phyloP scores from a whole-genome alignment of 768 basidiomycete species.

The Hortiboletus campestris region DNA sequence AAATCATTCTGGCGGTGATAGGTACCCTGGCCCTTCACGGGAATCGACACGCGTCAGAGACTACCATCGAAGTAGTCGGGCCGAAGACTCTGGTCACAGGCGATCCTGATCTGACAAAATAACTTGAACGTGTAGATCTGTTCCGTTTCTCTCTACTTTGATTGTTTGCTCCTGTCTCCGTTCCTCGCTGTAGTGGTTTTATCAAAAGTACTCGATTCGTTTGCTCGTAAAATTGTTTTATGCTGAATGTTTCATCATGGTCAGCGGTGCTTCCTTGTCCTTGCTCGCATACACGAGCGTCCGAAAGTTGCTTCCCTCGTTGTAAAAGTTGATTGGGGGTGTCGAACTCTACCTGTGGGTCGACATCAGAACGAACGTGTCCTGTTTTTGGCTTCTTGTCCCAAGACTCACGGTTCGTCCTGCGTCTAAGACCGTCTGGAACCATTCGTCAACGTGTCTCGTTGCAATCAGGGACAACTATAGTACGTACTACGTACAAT shows the following conservation, averaged over 20 bases:
- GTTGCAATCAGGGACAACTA: not conserved
- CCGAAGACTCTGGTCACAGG: constrained; percentile 31
- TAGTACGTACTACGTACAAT: constrained; percentile 2
- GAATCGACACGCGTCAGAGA: constrained; percentile 36
- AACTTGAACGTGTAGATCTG: constrained; percentile 4
- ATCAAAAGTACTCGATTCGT: constrained; percentile 9
- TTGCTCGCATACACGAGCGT: constrained; percentile 5
- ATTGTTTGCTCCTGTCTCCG: constrained; percentile 1
- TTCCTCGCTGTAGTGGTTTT: not conserved
- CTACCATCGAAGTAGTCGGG: constrained; percentile 38
- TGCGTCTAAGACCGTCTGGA: too few relatives aligned
- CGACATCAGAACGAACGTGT: not conserved
- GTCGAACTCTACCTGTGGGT: constrained; percentile 4
- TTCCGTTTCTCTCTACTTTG: not conserved
- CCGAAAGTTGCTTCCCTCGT: not conserved
- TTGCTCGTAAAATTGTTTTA: not conserved
- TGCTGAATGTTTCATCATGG: constrained; percentile 3
- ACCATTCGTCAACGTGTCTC: too few relatives aligned
- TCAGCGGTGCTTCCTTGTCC: constrained; percentile 1
- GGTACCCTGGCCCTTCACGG: constrained; percentile 44
- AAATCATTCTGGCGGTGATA: constrained; percentile 39
- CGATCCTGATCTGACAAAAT: constrained; percentile 20
- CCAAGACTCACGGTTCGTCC: too few relatives aligned
- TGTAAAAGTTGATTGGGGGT: constrained; percentile 4
- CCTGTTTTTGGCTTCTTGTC: too few relatives aligned